Evolutionary conservation across 352 stramenopile species (phyloP), one percentile per base, ranked within the genome.

Genomic region (Phytophthora niederhauseri): DNA sequence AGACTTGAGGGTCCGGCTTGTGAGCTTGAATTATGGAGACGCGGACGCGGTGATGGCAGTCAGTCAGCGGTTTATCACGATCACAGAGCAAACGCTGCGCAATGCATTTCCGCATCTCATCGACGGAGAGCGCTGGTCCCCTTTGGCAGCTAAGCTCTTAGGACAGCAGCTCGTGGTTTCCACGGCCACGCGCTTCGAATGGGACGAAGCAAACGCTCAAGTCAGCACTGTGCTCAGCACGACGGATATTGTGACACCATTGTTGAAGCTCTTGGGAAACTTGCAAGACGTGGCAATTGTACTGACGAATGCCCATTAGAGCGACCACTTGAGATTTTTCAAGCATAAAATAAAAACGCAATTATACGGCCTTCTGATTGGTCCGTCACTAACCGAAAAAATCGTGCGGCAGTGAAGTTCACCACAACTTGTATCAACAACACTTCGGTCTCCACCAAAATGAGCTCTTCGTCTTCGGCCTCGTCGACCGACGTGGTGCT

Each of bases 401-500:
- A 48, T 3, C 41, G 41, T 48, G 41, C 15, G 41, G 41, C 1
- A 3, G 36, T 43, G 1, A 43, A 30, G 26, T 30, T 41, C 31
- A 12, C 7, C 5, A 17, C 0, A 11, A 6, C 0, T 15, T 17
- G 11, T 17, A 17, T 41, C 11, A 17, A 38, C 30, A 9, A 9
- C 34, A 48, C 38, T 19, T 48, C 15, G 17, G 38, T 48, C 17
- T 48, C 38, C 14, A 9, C 38, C 17, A 48, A 48, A n/a, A 48
- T 48, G 38, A 48, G 38, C 38, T 62, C 62, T 31, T 7, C 28
- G 28, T 31, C 28, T 31, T 7, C 28, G n/a, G 51, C 50, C 38
- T 57, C 46, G 7, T 70, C 60, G 11, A 58, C 69, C 4, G 64
- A 77, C 36, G 69, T 80, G 19, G 71, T 91, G 72, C 78, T 94